Base-by-base conservation (phyloP, 345 rosid genomes). In the Rhizophora mangle region DNA sequence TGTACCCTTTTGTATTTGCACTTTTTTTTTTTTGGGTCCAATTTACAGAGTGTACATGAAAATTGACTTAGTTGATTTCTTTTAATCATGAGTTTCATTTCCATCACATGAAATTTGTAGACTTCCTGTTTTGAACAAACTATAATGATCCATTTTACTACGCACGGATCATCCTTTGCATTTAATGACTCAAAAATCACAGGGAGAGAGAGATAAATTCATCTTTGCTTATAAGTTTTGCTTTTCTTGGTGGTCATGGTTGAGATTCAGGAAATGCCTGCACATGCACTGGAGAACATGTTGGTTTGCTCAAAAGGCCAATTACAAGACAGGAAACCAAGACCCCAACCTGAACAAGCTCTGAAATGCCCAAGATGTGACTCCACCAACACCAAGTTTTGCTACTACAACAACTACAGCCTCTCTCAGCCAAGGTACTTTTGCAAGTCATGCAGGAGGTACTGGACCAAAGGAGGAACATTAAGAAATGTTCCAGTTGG, bases 381-480 rank as follows among this genome's bases (percentile, higher is more conserved):
- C 58, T 89, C 96, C 71, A 77, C 84, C 59, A 89, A 89, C 88
- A 89, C 96, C 76, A 89, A 89, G 77, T 89, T 89, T 77, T 89
- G 96, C 81, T 89, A 89, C 82, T 89, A 89, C 89, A 89, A 89
- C 85, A 89, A 89, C 86, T 89, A 89, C 82, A 89, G 92, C 72
- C 89, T 87, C 66, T 72, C 92, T 55, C 96, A 89, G 80, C 96
- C 96, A 29, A 80, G 96, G 74, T 87, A 87, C 86, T 89, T 89
- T 65, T 89, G 96, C 87, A 89, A 89, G 78, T 83, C 90, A 27
- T 89, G 96, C 82, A 76, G 92, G 57, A 81, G 96, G 81, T 89
- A 89, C 72, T 89, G 96, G 96, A 89, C 96, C 60, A 89, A 87
- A 83, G 96, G 96, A 9, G 96, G 96, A 58, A 87, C 92, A 10